These are phyloP conservation scores for Aphanomyces astaci DNA, from an alignment of 352 stramenopile species.

Conservation along the genomic window DNA sequence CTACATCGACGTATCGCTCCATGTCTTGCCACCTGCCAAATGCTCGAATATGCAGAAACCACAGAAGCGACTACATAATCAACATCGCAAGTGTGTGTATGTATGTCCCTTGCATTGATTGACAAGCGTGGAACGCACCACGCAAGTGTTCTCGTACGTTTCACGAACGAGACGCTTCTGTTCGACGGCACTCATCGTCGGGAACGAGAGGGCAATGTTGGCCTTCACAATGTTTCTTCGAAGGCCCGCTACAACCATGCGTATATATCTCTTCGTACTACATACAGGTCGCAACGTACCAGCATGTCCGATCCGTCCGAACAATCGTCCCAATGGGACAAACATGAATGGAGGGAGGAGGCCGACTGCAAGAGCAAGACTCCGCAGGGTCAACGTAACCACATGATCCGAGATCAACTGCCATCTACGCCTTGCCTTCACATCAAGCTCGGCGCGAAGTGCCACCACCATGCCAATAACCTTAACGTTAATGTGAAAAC, in stretches of 20 bases:
- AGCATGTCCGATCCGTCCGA: not conserved
- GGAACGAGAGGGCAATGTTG: slow-evolving; percentile 8
- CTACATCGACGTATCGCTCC: slow-evolving; percentile 9
- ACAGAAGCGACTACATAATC: slow-evolving; percentile 3
- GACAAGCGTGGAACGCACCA: not conserved
- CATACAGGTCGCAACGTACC: not conserved
- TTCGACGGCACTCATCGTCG: not conserved
- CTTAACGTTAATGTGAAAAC: no score
- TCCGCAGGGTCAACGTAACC: not conserved
- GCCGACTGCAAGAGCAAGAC: not conserved
- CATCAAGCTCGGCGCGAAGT: no score
- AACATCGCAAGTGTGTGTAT: no score
- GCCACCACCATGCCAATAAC: no score
- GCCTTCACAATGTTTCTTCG: not conserved
- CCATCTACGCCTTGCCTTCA: no score
- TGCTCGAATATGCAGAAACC: slow-evolving; percentile 19
- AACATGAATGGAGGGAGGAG: not conserved
- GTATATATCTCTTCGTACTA: not conserved
- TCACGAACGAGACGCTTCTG: not conserved
- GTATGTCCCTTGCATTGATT: no score
- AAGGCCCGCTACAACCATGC: not conserved
- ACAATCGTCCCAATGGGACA: not conserved
- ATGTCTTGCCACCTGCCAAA: slow-evolving; percentile 14
- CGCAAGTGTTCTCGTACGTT: slow-evolving; percentile 15
- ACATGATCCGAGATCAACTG: not conserved